phyloP scores from a whole-genome alignment of 2,329 filamentous ascomycete genomes.

The Balansia obtecta region DNA sequence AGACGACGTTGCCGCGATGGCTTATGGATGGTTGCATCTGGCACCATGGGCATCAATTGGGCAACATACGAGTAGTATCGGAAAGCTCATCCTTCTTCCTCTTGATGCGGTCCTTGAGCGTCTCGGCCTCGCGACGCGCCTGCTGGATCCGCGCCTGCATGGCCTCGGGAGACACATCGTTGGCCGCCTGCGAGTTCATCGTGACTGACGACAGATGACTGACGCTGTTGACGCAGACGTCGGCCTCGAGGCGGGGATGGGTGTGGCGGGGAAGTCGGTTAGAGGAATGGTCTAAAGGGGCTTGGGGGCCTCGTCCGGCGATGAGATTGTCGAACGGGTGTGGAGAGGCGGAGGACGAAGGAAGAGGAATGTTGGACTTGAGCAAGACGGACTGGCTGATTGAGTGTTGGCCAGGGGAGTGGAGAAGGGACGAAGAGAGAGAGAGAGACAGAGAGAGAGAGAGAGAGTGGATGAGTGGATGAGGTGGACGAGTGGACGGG shows the following conservation, averaged over 20 bases:
- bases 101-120: constrained; percentile 97
- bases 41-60: constrained; percentile 6
- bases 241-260: constrained; percentile 4
- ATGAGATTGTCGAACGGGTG: constrained; percentile 15
- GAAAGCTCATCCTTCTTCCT: constrained; percentile 99
- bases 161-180: constrained; percentile 56
- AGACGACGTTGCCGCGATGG: background rate
- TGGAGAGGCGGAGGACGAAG: constrained; percentile 22
- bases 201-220: too few species aligned
- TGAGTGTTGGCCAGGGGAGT: constrained; percentile 9
- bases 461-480: too few species aligned
- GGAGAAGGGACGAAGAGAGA: too few species aligned
- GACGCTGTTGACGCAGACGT: constrained; percentile 8
- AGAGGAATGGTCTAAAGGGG: constrained; percentile 8
- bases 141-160: constrained; percentile 92
- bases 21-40: background rate
- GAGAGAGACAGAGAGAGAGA: too few species aligned
- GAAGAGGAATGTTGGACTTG: constrained; percentile 11
- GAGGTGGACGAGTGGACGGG: too few species aligned
- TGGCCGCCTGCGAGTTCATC: constrained; percentile 46
- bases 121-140: constrained; percentile 93
- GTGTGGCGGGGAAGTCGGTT: constrained; percentile 3
- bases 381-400: constrained; percentile 6
- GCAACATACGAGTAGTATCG: constrained; percentile 86
- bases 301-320: constrained; percentile 16